These are phyloP conservation scores for Bertia moriformis DNA, from an alignment of 2,329 filamentous ascomycete species.

Conservation along the genomic window DNA sequence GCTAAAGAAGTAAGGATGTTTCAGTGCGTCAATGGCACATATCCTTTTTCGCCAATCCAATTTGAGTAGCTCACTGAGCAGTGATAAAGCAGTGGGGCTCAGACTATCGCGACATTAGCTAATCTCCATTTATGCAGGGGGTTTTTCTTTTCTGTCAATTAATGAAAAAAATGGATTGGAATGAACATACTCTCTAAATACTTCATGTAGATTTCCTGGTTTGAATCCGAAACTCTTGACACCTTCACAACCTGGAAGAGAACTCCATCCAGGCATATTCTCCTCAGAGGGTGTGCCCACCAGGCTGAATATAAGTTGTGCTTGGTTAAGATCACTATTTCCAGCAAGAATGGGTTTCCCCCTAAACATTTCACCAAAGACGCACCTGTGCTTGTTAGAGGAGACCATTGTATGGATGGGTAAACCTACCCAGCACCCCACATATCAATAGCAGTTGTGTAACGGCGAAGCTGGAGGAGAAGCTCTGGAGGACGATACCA, in stretches of 20 bases:
- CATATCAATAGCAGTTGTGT: constrained; percentile 63
- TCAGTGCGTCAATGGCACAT: constrained; percentile 59
- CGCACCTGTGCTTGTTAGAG: constrained; percentile 33
- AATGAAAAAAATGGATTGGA: too few relatives aligned
- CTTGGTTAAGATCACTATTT: constrained; percentile 57
- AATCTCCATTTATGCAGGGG: too few relatives aligned
- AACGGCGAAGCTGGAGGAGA: constrained; percentile 49
- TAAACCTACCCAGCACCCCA: constrained; percentile 60
- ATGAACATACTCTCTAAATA: constrained; percentile 37
- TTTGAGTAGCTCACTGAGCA: constrained; percentile 49
- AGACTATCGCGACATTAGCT: constrained; percentile 25
- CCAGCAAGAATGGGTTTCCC: constrained; percentile 58
- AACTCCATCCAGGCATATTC: constrained; percentile 58
- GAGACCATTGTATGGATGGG: too few relatives aligned
- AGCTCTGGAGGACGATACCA: constrained; percentile 66
- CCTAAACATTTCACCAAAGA: constrained; percentile 67
- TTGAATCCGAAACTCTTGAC: constrained; percentile 35
- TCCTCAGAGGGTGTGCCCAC: constrained; percentile 56
- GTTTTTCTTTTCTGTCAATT: too few relatives aligned
- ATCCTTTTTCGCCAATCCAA: constrained; percentile 58
- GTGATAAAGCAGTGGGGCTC: constrained; percentile 41
- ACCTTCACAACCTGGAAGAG: constrained; percentile 51
- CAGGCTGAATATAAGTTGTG: constrained; percentile 56
- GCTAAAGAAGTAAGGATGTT: constrained; percentile 56
- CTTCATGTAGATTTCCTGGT: constrained; percentile 36